Percentiles rank a stretch among this genome's conserved stretches.
Evolutionary conservation across 495 filamentous ascomycete genomes (phyloP).

Genomic region (Annulohypoxylon bovei): DNA sequence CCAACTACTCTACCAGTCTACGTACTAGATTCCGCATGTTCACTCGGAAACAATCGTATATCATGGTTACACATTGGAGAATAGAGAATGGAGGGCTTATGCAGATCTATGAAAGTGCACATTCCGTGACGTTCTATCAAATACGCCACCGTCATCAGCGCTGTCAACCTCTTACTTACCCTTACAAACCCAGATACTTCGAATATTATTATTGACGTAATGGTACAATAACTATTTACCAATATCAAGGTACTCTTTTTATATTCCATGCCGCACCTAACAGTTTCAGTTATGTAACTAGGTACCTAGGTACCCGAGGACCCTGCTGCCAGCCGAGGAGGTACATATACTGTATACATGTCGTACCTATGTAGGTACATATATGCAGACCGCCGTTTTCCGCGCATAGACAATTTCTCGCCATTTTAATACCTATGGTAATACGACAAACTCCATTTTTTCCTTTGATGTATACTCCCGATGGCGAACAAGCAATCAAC

Average conservation of each 20-base stretch:
- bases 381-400: slow-evolving; percentile 23
- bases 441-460: slow-evolving; percentile 4
- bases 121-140: slow-evolving; percentile 9
- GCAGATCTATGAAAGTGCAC: neutral
- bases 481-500: neutral
- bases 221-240: neutral
- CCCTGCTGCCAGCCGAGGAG: neutral
- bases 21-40: no score
- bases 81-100: neutral
- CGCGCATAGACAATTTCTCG: neutral
- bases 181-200: neutral
- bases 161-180: no score
- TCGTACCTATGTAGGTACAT: neutral
- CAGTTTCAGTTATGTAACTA: neutral
- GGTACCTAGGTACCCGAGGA: no score
- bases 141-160: neutral
- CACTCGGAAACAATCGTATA: neutral
- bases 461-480: neutral
- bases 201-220: slow-evolving; percentile 16
- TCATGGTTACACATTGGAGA: neutral
- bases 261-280: neutral
- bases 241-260: slow-evolving; percentile 7
- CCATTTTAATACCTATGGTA: neutral
- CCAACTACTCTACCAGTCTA: no score
- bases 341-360: no score